These are phyloP conservation scores for Eucalyptus marginata DNA, from an alignment of 345 rosid genomes.

Conservation along the genomic window DNA sequence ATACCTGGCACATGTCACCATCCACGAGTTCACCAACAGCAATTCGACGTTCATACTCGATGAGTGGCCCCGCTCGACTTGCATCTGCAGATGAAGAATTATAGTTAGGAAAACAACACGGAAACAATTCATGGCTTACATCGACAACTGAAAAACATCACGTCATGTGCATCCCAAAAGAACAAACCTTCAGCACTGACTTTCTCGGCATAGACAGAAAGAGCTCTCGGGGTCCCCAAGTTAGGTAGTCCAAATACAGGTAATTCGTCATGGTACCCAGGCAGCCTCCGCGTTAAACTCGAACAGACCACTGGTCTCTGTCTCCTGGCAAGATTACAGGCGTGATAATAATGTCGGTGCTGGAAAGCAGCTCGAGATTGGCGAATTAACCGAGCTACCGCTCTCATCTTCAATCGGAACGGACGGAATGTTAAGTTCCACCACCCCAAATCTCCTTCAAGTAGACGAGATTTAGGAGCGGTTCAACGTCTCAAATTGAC, in stretches of 20 bases:
- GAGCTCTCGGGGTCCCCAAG: constrained; percentile 13
- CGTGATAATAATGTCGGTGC: constrained; percentile 5
- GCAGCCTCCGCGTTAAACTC: background rate
- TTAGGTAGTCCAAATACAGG: background rate
- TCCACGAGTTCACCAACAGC: constrained; percentile 70
- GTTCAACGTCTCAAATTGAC: background rate
- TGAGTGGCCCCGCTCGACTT: constrained; percentile 60
- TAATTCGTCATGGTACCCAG: background rate
- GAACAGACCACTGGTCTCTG: constrained; percentile 2
- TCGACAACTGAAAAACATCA: background rate
- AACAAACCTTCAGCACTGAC: constrained; percentile 24
- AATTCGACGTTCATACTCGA: constrained; percentile 83
- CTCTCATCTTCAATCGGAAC: constrained; percentile 37
- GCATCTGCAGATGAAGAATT: constrained; percentile 27
- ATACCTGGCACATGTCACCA: constrained; percentile 87
- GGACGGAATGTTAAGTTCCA: background rate
- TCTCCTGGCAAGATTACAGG: constrained; percentile 10
- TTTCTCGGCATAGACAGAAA: constrained; percentile 27
- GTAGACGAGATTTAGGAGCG: background rate
- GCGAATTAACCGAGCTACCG: constrained; percentile 23
- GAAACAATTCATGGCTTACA: background rate
- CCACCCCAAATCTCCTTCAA: background rate
- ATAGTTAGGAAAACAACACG: background rate
- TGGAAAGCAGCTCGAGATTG: constrained; percentile 25
- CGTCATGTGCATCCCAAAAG: background rate